Evolutionary conservation across 2,329 filamentous ascomycete genomes (phyloP).

Genomic region (Aspergillus sp.): DNA sequence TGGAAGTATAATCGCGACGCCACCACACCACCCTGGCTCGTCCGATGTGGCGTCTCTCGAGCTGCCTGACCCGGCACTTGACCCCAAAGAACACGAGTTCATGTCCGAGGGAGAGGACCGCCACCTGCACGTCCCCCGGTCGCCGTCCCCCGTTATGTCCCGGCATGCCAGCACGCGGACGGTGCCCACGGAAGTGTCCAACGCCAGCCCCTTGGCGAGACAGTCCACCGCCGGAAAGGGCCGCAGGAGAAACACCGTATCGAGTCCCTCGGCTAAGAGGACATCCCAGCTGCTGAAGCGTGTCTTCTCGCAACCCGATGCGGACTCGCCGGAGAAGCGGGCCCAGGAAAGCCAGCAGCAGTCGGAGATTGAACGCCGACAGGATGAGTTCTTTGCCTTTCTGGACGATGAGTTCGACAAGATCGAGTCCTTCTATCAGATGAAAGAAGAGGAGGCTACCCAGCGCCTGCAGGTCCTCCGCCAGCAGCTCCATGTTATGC

Average conservation of each 20-base stretch:
- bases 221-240: constrained; percentile 8
- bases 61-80: constrained; percentile 62
- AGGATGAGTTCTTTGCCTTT: constrained; percentile 85
- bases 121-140: constrained; percentile 19
- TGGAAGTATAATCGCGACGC: constrained; percentile 63
- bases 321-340: constrained; percentile 44
- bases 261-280: constrained; percentile 23
- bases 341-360: constrained; percentile 54
- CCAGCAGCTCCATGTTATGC: constrained; percentile 89
- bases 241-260: constrained; percentile 23
- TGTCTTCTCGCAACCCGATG: constrained; percentile 39
- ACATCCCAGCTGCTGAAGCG: constrained; percentile 36
- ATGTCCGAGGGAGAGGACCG: constrained; percentile 11
- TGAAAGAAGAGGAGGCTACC: constrained; percentile 83
- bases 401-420: constrained; percentile 84
- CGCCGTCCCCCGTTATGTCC: constrained; percentile 26
- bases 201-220: constrained; percentile 11
- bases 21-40: constrained; percentile 37
- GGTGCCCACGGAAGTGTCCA: neutral
- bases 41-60: constrained; percentile 53
- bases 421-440: constrained; percentile 83
- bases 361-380: constrained; percentile 67
- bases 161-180: constrained; percentile 16
- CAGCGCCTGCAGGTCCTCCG: constrained; percentile 68
- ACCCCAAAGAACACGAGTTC: constrained; percentile 35